Evolutionary conservation across 2,329 filamentous ascomycete species (phyloP), one percentile per base, ranked within the genome.

Genomic region (Bipolaris zeicola): DNA sequence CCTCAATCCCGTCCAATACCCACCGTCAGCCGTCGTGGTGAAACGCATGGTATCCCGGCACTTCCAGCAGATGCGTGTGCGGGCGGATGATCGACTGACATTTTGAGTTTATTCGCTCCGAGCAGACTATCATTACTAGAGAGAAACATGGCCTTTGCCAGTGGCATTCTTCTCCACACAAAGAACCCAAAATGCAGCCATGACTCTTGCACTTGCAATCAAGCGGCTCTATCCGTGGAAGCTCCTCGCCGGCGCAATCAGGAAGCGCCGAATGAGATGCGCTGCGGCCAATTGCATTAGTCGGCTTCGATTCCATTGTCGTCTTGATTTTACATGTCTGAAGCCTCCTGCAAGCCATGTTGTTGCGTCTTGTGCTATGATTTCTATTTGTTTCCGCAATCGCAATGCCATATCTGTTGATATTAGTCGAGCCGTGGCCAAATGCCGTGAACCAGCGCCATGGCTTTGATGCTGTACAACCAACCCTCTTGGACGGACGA

Each of bases 71-170:
- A 44, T 59, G 57, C 57, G 52, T 16, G 28, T 16, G 53, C 47
- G 51, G 26, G 47, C 53, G 52, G 57, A 43, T 59, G 48, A 52
- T 57, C 52, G 53, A 48, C 52, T 57, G 20, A 34, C 45, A 43
- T 31, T 36, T 36, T 22, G 36, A 20, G 7, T 41, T 34, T 16
- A 50, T 24, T 51, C 22, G 36, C 33, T 11, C 28, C 33, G 11
- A 34, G 39, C 49, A 26, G 14, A 37, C 16, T 53, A 38, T 53
- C 18, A 45, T 24, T 38, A 38, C 43, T 14, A 31, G 28, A 31
- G 28, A 13, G 28, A 31, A 31, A 31, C 28, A 31, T 31, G 28
- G 28, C 10, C 28, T 31, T 11, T 31, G n/a, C 18, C 47, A 34
- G 47, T 48, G 28, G 24, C 8, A 37, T 37, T 48, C 16, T 38